Evolutionary conservation across 1,139 yeast genomes (phyloP).

Genomic region (Geotrichum klebahnii): DNA sequence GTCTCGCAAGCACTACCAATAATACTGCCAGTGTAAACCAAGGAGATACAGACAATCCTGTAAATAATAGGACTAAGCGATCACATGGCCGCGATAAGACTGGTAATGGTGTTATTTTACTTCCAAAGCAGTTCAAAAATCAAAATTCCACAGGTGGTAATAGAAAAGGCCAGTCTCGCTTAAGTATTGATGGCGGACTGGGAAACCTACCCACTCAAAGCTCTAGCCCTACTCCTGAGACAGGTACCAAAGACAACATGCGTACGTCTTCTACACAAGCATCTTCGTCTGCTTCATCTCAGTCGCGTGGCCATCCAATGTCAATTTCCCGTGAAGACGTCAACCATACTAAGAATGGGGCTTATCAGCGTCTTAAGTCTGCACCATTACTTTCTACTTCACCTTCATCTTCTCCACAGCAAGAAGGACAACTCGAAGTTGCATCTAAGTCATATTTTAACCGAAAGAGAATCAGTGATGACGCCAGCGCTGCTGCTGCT

Average conservation of each 20-base stretch:
- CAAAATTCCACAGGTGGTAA: background rate
- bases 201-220: too few relatives aligned
- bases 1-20: too few relatives aligned
- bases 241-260: too few relatives aligned
- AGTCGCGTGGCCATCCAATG: too few relatives aligned
- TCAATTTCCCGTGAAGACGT: too few relatives aligned
- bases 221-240: too few relatives aligned
- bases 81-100: background rate
- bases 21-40: too few relatives aligned
- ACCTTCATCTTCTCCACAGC: background rate
- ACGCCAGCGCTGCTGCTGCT: background rate
- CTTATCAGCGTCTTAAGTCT: background rate
- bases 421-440: background rate
- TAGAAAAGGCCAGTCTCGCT: background rate
- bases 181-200: slow-evolving; percentile 1
- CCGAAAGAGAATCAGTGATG: background rate
- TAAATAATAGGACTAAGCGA: background rate
- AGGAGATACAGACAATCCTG: too few relatives aligned
- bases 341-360: background rate
- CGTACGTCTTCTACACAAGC: background rate
- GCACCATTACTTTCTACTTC: background rate
- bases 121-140: slow-evolving; percentile 32
- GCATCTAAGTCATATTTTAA: too few relatives aligned
- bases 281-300: background rate
- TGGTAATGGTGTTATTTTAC: slow-evolving; percentile 33